Evolutionary conservation across 257 asterid species (phyloP).

Genomic region (Primulina tabacum): DNA sequence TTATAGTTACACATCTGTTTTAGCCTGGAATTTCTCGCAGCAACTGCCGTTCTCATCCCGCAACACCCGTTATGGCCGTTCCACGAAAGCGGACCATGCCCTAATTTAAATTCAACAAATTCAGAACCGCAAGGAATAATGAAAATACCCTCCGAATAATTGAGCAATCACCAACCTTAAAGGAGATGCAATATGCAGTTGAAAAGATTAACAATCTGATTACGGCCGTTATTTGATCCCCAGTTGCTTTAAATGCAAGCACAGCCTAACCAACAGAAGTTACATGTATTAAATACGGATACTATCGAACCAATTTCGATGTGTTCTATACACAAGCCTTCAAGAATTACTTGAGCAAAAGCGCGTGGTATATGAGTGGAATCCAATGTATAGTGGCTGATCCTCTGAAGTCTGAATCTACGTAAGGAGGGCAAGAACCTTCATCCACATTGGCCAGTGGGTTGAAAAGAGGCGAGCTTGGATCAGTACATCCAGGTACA

Average conservation of each 20-base stretch:
- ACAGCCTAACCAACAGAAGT: not conserved
- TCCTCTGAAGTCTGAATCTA: conserved; percentile 72
- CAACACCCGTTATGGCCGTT: no score
- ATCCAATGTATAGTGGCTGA: not conserved
- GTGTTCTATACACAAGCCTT: conserved; percentile 11
- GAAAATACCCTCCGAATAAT: not conserved
- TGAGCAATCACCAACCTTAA: not conserved
- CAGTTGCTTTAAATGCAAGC: not conserved
- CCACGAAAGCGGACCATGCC: no score
- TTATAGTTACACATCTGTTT: no score
- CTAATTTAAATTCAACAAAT: no score
- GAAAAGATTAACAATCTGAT: not conserved
- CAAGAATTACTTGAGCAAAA: not conserved
- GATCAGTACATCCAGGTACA: conserved; percentile 72
- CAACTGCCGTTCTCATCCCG: no score
- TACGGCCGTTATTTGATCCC: not conserved
- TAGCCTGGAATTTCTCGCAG: no score
- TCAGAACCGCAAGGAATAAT: not conserved
- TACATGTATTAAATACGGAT: not conserved
- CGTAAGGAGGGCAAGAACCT: conserved; percentile 81
- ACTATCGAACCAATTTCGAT: not conserved
- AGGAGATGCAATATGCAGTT: not conserved
- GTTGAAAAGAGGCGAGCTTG: conserved; percentile 54
- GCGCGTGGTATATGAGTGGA: not conserved
- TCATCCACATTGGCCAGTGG: conserved; percentile 82